Evolutionary conservation across 2,329 filamentous ascomycete genomes (phyloP).

Genomic region (Daldinia sp.): DNA sequence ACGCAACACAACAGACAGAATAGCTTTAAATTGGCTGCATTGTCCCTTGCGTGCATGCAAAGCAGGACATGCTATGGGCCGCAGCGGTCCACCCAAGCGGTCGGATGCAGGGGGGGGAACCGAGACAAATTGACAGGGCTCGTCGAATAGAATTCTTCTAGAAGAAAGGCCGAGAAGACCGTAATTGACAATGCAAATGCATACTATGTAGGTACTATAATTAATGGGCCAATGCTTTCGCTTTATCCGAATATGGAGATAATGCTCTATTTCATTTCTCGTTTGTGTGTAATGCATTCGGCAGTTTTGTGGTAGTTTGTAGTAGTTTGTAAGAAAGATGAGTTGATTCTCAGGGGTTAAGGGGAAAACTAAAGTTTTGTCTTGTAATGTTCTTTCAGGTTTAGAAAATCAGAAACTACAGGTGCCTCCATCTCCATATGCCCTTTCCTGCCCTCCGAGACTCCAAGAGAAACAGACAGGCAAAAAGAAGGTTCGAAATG

Average conservation of each 20-base stretch:
- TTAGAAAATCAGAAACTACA: constrained; percentile 5
- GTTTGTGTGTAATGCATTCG: background rate
- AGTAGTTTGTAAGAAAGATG: background rate
- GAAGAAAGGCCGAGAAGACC: constrained; percentile 35
- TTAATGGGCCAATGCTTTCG: constrained; percentile 23
- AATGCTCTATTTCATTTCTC: background rate
- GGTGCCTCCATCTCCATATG: constrained; percentile 2
- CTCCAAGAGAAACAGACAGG: background rate
- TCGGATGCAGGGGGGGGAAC: constrained; percentile 40
- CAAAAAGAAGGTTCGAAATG: constrained; percentile 9
- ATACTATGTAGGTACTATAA: background rate
- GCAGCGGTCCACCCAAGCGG: constrained; percentile 41
- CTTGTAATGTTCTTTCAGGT: background rate
- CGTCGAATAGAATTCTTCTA: constrained; percentile 41
- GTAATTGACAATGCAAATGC: constrained; percentile 31
- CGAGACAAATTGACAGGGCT: constrained; percentile 27
- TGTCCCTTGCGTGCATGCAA: constrained; percentile 35
- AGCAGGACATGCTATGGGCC: constrained; percentile 23
- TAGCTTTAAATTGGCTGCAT: constrained; percentile 42
- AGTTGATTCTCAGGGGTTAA: constrained; percentile 2
- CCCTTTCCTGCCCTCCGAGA: background rate
- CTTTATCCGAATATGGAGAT: constrained; percentile 14
- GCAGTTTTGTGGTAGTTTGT: background rate
- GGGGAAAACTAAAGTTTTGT: background rate
- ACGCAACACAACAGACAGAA: constrained; percentile 31